These are phyloP conservation scores for Carallia brachiata DNA, from an alignment of 345 rosid species.

Conservation along the genomic window DNA sequence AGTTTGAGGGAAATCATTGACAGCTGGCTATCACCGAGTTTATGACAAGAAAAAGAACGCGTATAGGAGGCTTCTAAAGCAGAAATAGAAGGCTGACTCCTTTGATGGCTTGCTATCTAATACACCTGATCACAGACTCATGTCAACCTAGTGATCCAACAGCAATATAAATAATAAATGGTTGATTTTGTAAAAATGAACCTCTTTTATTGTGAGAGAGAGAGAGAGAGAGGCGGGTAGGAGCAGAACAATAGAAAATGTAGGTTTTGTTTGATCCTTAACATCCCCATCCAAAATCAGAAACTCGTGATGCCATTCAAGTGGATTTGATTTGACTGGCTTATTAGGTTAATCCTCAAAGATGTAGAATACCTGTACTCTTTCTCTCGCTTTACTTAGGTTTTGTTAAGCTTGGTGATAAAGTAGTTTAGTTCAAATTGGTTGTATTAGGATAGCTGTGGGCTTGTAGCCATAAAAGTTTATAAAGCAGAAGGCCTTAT, in stretches of 20 bases:
- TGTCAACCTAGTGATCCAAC: slow-evolving; percentile 22
- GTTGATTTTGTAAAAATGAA: not conserved
- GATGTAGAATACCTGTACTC: not conserved
- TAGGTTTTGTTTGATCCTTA: too few relatives aligned
- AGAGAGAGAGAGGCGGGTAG: too few relatives aligned
- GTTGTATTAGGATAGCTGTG: not conserved
- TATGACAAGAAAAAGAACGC: slow-evolving; percentile 24
- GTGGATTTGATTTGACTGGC: too few relatives aligned
- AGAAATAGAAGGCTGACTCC: slow-evolving; percentile 15
- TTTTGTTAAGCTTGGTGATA: not conserved
- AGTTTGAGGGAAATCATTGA: slow-evolving; percentile 15
- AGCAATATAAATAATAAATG: not conserved
- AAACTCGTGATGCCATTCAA: too few relatives aligned
- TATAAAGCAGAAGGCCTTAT: not conserved
- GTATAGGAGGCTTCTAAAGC: slow-evolving; percentile 15
- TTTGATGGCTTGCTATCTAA: slow-evolving; percentile 20
- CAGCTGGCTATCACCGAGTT: slow-evolving; percentile 23
- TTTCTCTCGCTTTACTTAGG: not conserved
- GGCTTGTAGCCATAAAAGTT: not conserved
- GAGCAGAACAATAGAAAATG: too few relatives aligned
- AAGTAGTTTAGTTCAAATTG: not conserved
- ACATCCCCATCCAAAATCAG: too few relatives aligned
- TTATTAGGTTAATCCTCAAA: not conserved
- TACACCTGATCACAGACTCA: slow-evolving; percentile 28
- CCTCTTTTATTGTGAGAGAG: not conserved